A percentile compares a stretch with the other conserved stretches of the same genome.
Evolutionary conservation across 2,329 filamentous ascomycete species (phyloP).

Genomic region (Trichoderma sp.): DNA sequence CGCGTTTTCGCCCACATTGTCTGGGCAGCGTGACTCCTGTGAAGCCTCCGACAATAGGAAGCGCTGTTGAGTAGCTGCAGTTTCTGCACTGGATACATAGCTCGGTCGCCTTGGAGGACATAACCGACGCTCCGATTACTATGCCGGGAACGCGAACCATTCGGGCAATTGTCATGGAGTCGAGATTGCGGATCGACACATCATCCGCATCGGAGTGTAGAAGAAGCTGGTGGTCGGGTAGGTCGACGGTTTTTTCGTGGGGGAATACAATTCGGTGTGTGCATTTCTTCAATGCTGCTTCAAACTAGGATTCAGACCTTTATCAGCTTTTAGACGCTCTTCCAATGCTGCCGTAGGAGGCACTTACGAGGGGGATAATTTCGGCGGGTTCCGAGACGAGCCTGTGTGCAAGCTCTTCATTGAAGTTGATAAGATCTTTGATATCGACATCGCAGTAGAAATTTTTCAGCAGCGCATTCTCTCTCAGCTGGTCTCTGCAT

Average conservation of each 20-base stretch:
- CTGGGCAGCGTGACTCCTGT: conserved; percentile 82
- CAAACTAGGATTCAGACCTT: conserved; percentile 63
- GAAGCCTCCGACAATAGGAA: conserved; percentile 82
- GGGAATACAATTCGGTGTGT: conserved; percentile 93
- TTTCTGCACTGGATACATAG: conserved; percentile 86
- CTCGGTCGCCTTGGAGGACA: conserved; percentile 91
- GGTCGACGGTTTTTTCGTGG: conserved; percentile 62
- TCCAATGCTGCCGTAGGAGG: not conserved
- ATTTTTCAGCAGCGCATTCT: conserved; percentile 91
- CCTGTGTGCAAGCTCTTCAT: conserved; percentile 89
- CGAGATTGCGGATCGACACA: conserved; percentile 90
- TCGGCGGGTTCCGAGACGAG: conserved; percentile 88
- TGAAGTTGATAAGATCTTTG: conserved; percentile 91
- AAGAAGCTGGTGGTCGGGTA: conserved; percentile 92
- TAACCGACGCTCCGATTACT: conserved; percentile 93
- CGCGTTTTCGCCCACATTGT: conserved; percentile 66
- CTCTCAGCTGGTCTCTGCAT: conserved; percentile 83
- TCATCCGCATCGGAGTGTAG: conserved; percentile 89
- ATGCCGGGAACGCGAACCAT: conserved; percentile 97
- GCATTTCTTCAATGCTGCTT: conserved; percentile 84
- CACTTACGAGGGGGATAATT: conserved; percentile 80
- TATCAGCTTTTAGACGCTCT: not conserved
- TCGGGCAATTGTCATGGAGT: conserved; percentile 87
- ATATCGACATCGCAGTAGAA: conserved; percentile 97
- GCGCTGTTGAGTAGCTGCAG: conserved; percentile 70